These are phyloP conservation scores for Candida ipomoeae DNA, from an alignment of 805 yeast species.

Conservation along the genomic window DNA sequence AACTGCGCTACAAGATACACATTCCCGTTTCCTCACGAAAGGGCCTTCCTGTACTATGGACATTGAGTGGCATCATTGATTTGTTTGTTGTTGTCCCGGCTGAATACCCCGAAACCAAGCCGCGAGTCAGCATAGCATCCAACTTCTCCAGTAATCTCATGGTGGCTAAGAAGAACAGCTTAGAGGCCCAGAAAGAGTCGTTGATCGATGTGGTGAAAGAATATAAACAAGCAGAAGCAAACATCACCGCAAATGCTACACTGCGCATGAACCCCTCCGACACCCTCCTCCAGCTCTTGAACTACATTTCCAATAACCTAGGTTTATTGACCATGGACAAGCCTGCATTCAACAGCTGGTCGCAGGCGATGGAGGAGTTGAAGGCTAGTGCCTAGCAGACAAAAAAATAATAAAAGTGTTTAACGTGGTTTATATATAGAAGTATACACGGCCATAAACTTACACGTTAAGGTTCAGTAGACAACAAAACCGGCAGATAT, in stretches of 20 bases:
- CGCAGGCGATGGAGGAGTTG: background rate
- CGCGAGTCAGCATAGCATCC: constrained; percentile 24
- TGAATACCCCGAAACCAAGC: constrained; percentile 27
- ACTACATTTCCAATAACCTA: constrained; percentile 29
- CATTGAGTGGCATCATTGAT: constrained; percentile 23
- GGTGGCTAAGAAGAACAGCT: constrained; percentile 19
- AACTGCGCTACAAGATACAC: constrained; percentile 29
- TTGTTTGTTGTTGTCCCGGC: constrained; percentile 31
- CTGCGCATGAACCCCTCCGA: constrained; percentile 12
- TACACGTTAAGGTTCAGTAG: too few relatives aligned
- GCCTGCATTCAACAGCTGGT: background rate
- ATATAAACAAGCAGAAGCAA: constrained; percentile 26
- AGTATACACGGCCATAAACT: too few relatives aligned
- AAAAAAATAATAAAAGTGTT: too few relatives aligned
- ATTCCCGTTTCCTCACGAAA: constrained; percentile 23
- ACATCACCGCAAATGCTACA: constrained; percentile 23
- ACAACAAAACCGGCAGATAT: too few relatives aligned
- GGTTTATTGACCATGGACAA: constrained; percentile 1
- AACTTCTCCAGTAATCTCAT: constrained; percentile 30
- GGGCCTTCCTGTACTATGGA: constrained; percentile 30
- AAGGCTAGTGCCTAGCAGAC: background rate
- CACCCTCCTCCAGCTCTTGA: constrained; percentile 25
- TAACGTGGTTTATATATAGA: too few relatives aligned
- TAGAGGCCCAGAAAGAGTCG: constrained; percentile 12
- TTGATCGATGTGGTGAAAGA: constrained; percentile 20